Conservation (phyloP, 768 basidiomycete species). For the Boletus fagicola region DNA sequence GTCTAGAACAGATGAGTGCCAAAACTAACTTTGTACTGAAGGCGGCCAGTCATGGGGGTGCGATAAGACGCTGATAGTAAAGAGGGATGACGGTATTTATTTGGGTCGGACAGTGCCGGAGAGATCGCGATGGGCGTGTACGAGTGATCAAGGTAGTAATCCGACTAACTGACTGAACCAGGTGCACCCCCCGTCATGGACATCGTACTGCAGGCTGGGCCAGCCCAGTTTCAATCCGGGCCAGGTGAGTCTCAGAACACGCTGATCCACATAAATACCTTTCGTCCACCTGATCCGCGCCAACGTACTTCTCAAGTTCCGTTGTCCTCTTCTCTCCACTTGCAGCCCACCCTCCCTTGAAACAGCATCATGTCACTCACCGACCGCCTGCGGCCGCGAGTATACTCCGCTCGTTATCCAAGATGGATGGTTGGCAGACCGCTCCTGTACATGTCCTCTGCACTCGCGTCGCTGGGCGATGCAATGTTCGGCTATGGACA, state of each 20-base stretch:
- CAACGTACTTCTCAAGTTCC: background rate
- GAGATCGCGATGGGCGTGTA: background rate
- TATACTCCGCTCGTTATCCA: constrained; percentile 48
- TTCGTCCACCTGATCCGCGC: background rate
- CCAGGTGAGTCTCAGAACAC: constrained; percentile 19
- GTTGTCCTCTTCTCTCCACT: background rate
- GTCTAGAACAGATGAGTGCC: background rate
- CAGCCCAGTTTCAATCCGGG: constrained; percentile 20
- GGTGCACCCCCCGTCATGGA: background rate
- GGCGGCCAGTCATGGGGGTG: constrained; percentile 57
- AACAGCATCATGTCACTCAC: constrained; percentile 24
- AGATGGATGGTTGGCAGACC: constrained; percentile 51
- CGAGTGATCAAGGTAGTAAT: background rate
- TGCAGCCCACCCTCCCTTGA: constrained; percentile 11
- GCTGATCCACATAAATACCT: constrained; percentile 25
- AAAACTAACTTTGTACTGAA: constrained; percentile 57
- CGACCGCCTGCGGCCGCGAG: constrained; percentile 34
- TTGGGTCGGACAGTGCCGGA: background rate
- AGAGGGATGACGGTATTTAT: background rate
- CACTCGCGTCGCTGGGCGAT: constrained; percentile 54
- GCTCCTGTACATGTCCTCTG: constrained; percentile 50
- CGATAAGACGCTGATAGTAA: background rate
- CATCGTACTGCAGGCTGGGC: background rate
- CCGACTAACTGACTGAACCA: background rate
- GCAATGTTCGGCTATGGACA: constrained; percentile 58